A percentile compares a stretch with the other conserved stretches of the same genome.
These are phyloP conservation scores for Hypholoma sublateritium DNA, from an alignment of 768 basidiomycete genomes.

Conservation along the genomic window DNA sequence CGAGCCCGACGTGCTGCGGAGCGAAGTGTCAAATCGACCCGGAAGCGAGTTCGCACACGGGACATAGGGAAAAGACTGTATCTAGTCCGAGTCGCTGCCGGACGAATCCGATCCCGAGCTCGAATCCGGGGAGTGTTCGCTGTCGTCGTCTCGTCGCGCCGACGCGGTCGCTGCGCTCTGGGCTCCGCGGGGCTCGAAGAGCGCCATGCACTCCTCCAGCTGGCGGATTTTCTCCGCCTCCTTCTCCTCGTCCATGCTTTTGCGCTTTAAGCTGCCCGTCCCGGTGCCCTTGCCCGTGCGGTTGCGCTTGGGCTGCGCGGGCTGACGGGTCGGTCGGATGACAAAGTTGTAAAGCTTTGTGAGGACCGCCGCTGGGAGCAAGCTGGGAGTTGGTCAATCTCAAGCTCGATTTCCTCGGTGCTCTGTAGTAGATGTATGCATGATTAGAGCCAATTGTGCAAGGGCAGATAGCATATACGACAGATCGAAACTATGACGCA, in stretches of 20 bases:
- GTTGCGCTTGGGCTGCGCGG: constrained; percentile 59
- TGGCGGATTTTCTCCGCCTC: constrained; percentile 94
- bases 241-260: constrained; percentile 96
- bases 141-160: constrained; percentile 48
- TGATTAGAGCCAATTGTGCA: constrained; percentile 16
- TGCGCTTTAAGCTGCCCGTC: constrained; percentile 88
- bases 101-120: constrained; percentile 80
- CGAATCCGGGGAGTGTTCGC: constrained; percentile 78
- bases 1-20: constrained; percentile 13
- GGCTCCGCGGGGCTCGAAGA: constrained; percentile 66
- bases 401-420: constrained; percentile 97
- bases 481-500: no score
- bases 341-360: constrained; percentile 96
- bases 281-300: constrained; percentile 76
- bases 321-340: constrained; percentile 71
- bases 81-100: constrained; percentile 81
- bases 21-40: neutral
- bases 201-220: constrained; percentile 84
- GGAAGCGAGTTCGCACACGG: neutral
- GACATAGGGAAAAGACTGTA: neutral
- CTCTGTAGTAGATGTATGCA: constrained; percentile 48
- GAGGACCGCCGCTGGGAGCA: constrained; percentile 80
- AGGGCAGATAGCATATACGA: constrained; percentile 6
- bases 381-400: constrained; percentile 93
- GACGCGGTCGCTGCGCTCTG: constrained; percentile 33